Percentiles rank a stretch among this genome's conserved stretches.
phyloP scores from a whole-genome alignment of 148 eudicot genomes.

The Rhododendron vialii region DNA sequence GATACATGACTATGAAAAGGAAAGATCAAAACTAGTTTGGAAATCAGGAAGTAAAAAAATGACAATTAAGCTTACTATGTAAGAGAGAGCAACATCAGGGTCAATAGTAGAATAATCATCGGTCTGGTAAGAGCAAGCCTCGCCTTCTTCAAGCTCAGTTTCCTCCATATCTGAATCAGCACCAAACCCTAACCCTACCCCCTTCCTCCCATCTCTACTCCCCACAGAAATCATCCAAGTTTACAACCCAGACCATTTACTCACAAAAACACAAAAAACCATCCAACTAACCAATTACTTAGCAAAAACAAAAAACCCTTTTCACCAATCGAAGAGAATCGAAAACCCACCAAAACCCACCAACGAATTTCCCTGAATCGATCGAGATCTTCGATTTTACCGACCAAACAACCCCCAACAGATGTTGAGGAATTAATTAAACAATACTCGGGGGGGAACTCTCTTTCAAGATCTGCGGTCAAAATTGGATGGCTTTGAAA shows the following conservation, averaged over 20 bases:
- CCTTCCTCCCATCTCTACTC: conserved; percentile 67
- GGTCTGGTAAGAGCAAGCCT: conserved; percentile 54
- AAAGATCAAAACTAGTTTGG: neutral
- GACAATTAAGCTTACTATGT: conserved; percentile 54
- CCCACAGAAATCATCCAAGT: conserved; percentile 66
- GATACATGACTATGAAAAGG: neutral
- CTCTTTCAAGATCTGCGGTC: conserved; percentile 7
- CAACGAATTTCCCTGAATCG: conserved; percentile 25
- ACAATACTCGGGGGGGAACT: neutral
- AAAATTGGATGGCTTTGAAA: conserved; percentile 9
- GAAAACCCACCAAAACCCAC: conserved; percentile 32
- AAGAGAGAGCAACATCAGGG: conserved; percentile 90
- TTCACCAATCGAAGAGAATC: conserved; percentile 20
- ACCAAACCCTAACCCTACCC: conserved; percentile 44
- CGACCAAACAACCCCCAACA: conserved; percentile 5
- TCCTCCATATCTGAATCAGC: conserved; percentile 48
- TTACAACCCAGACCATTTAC: conserved; percentile 12
- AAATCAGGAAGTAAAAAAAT: neutral
- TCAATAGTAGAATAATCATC: conserved; percentile 62
- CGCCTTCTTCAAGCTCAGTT: conserved; percentile 87
- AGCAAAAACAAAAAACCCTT: conserved; percentile 17
- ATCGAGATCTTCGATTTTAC: conserved; percentile 48
- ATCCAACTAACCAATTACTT: conserved; percentile 8
- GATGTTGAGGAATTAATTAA: neutral
- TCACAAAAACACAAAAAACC: conserved; percentile 2